A percentile compares a stretch with the other conserved stretches of the same genome.
phyloP scores from a whole-genome alignment of 352 stramenopile genomes.

The Detonula confervacea region DNA sequence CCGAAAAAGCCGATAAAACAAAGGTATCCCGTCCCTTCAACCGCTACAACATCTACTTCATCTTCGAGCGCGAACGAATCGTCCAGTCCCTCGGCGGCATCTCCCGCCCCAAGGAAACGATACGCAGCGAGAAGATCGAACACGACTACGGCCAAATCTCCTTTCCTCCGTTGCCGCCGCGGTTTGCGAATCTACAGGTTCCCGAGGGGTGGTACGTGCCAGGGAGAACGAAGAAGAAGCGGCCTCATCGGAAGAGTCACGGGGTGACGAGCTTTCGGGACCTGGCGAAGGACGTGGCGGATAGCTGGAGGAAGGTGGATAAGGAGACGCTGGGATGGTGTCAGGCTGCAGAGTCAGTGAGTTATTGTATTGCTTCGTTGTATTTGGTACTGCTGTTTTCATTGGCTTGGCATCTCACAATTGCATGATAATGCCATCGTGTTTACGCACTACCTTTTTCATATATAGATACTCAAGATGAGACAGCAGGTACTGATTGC shows the following conservation, averaged over 20 bases:
- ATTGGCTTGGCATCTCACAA: too few species aligned
- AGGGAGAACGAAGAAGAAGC: background rate
- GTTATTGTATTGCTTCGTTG: background rate
- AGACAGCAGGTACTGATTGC: too few species aligned
- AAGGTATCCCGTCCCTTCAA: background rate
- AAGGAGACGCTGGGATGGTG: background rate
- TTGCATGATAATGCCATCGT: background rate
- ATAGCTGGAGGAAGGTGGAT: background rate
- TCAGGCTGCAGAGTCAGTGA: background rate
- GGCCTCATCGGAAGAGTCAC: conserved; percentile 1
- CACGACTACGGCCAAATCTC: background rate
- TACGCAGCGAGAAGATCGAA: background rate
- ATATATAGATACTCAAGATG: conserved; percentile 5
- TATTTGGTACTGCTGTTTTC: too few species aligned
- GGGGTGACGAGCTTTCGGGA: background rate
- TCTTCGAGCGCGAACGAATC: background rate
- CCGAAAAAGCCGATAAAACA: too few species aligned
- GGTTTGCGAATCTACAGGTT: background rate
- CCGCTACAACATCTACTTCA: conserved; percentile 10
- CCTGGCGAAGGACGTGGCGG: background rate
- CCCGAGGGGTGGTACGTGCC: background rate
- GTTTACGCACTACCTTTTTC: background rate
- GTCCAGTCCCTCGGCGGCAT: background rate
- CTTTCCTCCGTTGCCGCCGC: background rate
- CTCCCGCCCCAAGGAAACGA: background rate